phyloP scores from a whole-genome alignment of 495 filamentous ascomycete genomes.

The Penicillium cosmopolitanum region DNA sequence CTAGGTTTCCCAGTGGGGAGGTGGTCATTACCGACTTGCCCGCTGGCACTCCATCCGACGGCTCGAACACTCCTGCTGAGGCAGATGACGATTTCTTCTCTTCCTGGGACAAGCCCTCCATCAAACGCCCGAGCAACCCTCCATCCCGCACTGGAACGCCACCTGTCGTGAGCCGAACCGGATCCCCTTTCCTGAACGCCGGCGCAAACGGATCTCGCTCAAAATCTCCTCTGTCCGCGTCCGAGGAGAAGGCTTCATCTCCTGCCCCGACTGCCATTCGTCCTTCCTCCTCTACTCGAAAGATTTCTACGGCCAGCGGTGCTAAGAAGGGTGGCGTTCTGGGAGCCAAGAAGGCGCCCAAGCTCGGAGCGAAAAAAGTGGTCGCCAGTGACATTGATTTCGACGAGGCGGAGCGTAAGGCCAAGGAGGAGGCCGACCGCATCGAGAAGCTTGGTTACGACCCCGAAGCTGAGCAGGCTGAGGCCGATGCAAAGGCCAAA shows the following conservation, averaged over 20 bases:
- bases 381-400: slow-evolving; percentile 82
- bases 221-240: slow-evolving; percentile 76
- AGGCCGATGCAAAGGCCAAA: slow-evolving; percentile 56
- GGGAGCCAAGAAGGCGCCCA: slow-evolving; percentile 83
- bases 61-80: slow-evolving; percentile 74
- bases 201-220: slow-evolving; percentile 71
- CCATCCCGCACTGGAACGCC: slow-evolving; percentile 89
- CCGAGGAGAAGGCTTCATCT: slow-evolving; percentile 52
- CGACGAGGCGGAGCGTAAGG: slow-evolving; percentile 94
- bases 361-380: slow-evolving; percentile 92
- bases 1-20: slow-evolving; percentile 76
- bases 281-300: slow-evolving; percentile 76
- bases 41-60: slow-evolving; percentile 60
- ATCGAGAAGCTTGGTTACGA: slow-evolving; percentile 99
- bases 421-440: slow-evolving; percentile 95
- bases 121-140: slow-evolving; percentile 95
- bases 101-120: slow-evolving; percentile 96
- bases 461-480: slow-evolving; percentile 79
- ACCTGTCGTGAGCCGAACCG: slow-evolving; percentile 79
- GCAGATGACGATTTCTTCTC: slow-evolving; percentile 95
- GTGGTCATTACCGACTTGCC: slow-evolving; percentile 80
- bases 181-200: slow-evolving; percentile 85
- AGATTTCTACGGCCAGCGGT: slow-evolving; percentile 59
- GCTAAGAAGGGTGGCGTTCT: slow-evolving; percentile 82
- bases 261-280: slow-evolving; percentile 65